Evolutionary conservation across 192 early-diverging fungal genomes (phyloP), one percentile per base, ranked within the genome.

Genomic region (Kappamyces sp.): DNA sequence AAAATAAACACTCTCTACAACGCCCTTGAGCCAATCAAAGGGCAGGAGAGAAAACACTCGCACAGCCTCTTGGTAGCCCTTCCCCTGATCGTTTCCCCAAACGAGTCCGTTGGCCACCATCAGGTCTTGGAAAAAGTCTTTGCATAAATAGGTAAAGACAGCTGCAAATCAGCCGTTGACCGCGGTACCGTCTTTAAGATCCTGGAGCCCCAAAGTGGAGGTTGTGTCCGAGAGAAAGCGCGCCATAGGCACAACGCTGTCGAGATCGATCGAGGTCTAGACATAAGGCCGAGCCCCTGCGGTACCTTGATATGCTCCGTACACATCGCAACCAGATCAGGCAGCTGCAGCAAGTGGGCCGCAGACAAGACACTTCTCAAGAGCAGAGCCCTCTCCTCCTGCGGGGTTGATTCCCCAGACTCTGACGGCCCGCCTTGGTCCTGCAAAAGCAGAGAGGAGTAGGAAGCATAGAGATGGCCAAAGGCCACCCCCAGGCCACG

Each of bases 1-100:
- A 53, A 83, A 83, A 32, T 42, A 47, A 3, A 53, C 64, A 37
- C 65, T 70, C 66, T 83, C 81, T 36, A 83, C 70, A 2, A 83
- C 76, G 38, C 57, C 66, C 57, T 83, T 83, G 15, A 83, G 65
- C 81, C 81, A 83, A 39, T 83, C 81, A 64, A 80, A 83, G 14
- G 81, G 81, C 43, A 83, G 63, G 41, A 80, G 73, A 8, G 72
- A 49, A 54, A 83, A 83, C 6, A 70, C 41, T 37, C 30, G 38
- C 4, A 83, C 74, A 7, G 83, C 66, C 59, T 69, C 72, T 54
- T 62, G 60, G 59, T 78, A 83, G 2, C 55, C 69, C 15, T 83
- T 75, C 1, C 60, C 64, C 1, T 74, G 67, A 46, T 66, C 57
- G 55, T 78, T 70, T 12, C 65, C 68, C 81, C 81, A 83, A 41